Evolutionary conservation across 345 rosid genomes (phyloP).

Genomic region (Barbarea vulgaris): DNA sequence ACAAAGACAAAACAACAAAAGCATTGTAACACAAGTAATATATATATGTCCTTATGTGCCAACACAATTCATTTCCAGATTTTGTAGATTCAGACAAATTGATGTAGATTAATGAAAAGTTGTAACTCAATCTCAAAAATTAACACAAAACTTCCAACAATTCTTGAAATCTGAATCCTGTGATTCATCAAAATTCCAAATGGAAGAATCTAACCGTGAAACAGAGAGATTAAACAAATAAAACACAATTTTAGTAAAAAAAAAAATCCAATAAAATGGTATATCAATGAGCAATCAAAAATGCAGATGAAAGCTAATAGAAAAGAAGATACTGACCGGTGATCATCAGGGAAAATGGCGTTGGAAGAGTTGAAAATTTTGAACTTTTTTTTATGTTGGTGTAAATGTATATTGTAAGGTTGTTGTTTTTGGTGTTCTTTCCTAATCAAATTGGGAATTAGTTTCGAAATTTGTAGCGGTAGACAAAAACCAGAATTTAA

Average conservation of each 20-base stretch:
- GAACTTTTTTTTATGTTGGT: constrained; percentile 11
- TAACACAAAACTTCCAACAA: not conserved
- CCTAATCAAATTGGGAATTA: constrained; percentile 11
- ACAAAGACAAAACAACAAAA: not conserved
- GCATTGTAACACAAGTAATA: not conserved
- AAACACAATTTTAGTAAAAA: not conserved
- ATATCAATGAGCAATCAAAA: not conserved
- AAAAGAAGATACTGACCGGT: constrained; percentile 15
- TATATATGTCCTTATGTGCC: not conserved
- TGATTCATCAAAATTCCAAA: not conserved
- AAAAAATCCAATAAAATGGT: not conserved
- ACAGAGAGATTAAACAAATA: not conserved
- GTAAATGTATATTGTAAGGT: constrained; percentile 24
- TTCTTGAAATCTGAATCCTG: not conserved
- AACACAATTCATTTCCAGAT: not conserved
- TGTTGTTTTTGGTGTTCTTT: constrained; percentile 11
- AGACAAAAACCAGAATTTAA: not conserved
- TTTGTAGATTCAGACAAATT: not conserved
- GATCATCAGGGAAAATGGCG: not conserved
- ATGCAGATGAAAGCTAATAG: not conserved
- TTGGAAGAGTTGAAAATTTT: not conserved
- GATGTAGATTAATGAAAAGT: not conserved
- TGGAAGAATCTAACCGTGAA: not conserved
- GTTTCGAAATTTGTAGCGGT: not conserved
- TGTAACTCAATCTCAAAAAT: not conserved